Evolutionary conservation across 352 stramenopile genomes (phyloP).

Genomic region (Phytophthora foliorum): DNA sequence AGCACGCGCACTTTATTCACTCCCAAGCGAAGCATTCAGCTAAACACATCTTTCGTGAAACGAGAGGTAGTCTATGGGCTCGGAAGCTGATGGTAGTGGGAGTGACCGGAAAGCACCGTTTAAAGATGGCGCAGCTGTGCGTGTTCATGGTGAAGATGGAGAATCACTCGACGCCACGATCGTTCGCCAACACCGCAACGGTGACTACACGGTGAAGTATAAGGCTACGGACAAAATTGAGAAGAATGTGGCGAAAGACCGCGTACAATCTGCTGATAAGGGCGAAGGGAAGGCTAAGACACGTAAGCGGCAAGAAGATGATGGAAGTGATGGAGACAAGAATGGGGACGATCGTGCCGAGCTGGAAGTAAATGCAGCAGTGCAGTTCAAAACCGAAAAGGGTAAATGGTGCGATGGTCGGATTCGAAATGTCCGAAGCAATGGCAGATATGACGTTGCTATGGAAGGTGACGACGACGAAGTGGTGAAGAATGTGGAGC

Average conservation of each 20-base stretch:
- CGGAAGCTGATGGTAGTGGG: constrained; percentile 19
- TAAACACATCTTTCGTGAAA: not conserved
- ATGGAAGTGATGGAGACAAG: constrained; percentile 20
- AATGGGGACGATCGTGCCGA: constrained; percentile 7
- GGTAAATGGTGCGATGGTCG: constrained; percentile 46
- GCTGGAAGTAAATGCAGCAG: constrained; percentile 33
- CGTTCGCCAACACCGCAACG: constrained; percentile 50
- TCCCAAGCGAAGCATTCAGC: not conserved
- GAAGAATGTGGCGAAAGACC: constrained; percentile 45
- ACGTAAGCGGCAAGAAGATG: constrained; percentile 18
- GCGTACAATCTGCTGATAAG: constrained; percentile 25
- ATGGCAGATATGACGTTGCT: constrained; percentile 60
- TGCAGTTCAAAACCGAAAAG: constrained; percentile 55
- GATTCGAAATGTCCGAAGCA: constrained; percentile 46
- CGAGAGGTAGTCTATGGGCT: constrained; percentile 18
- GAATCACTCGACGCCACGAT: constrained; percentile 33
- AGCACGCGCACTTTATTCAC: not conserved
- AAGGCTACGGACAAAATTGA: constrained; percentile 39
- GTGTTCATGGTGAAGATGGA: constrained; percentile 29
- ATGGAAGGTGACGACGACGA: constrained; percentile 52
- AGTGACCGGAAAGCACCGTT: constrained; percentile 20
- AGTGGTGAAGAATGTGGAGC: constrained; percentile 42
- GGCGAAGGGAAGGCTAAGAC: constrained; percentile 18
- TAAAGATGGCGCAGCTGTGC: constrained; percentile 20
- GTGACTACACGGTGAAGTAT: constrained; percentile 49